Base-by-base conservation (phyloP, 768 basidiomycete genomes). In the Cystobasidium onofrii region DNA sequence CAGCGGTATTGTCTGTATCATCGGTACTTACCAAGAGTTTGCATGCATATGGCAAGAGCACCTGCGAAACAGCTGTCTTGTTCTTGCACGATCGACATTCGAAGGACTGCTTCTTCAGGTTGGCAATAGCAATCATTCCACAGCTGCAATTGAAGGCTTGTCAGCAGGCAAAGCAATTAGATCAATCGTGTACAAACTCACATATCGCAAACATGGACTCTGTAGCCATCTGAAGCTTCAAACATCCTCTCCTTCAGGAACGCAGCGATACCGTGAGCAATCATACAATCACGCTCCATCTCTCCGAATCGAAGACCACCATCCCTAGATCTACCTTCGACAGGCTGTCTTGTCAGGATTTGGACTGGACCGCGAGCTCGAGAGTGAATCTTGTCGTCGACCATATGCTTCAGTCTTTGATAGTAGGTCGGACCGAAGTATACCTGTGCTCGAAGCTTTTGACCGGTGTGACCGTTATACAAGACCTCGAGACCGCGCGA, bases 361-460 rank as follows among this genome's bases (percentile, higher is more conserved):
- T 99, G 96, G 10, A 99, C 91, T 3, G 96, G 96, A 17, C 96
- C 96, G 81, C 96, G 83, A 23, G 96, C 96, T 71, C 96, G 88
- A 33, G 96, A 95, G 82, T 99, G 96, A 67, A 98, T 99, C 84
- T 99, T 99, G 83, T 99, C 96, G 81, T 97, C 94, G 55, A 99
- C 96, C 95, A 99, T 99, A 83, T 99, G 96, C 84, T 98, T 98
- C 77, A 98, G 84, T 43, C 95, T 89, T 81, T 99, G 95, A 81
- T 99, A 99, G 81, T 99, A 99, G 3, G 96, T 99, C 18, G 96
- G 96, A 4, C 96, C 96, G 75, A 99, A 89, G 82, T 98, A 99
- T 15, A 99, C 88, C 80, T 99, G 96, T 10, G 96, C 96, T 80
- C 97, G 94, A 1, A 99, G 86, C 81, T 99, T 99, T 72, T 88